These are phyloP conservation scores for Ophiosphaerella korrae DNA, from an alignment of 2,329 filamentous ascomycete genomes.

Conservation along the genomic window DNA sequence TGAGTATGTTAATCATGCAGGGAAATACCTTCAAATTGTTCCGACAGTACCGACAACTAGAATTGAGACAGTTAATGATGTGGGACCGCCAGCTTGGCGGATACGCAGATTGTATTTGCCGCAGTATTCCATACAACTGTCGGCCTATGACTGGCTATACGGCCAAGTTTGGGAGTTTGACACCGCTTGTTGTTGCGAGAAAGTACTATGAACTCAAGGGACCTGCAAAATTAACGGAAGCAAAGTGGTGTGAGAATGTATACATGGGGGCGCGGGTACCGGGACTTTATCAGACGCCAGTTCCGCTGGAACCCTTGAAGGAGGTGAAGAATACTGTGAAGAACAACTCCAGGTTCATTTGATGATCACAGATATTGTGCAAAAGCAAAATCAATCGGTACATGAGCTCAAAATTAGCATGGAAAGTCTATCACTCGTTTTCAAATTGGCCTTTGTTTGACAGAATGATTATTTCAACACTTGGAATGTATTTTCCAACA, in stretches of 20 bases:
- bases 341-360: no score
- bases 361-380: no score
- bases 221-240: constrained; percentile 23
- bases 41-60: constrained; percentile 28
- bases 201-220: constrained; percentile 41
- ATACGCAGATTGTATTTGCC: constrained; percentile 41
- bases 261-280: constrained; percentile 38
- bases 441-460: no score
- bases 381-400: no score
- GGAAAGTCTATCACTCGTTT: no score
- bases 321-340: constrained; percentile 33
- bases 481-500: no score
- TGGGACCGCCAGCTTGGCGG: constrained; percentile 40
- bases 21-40: constrained; percentile 41
- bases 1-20: constrained; percentile 44
- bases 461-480: no score
- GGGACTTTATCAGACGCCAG: constrained; percentile 35
- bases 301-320: constrained; percentile 33
- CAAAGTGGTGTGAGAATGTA: constrained; percentile 37
- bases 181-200: constrained; percentile 42
- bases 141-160: constrained; percentile 36
- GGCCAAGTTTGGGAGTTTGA: constrained; percentile 40
- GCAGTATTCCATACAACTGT: constrained; percentile 39
- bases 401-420: no score
- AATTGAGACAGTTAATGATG: constrained; percentile 35